Percentiles rank a stretch among this genome's conserved stretches.
Conservation (phyloP, 192 early-diverging fungal genomes). For the Entomortierella parvispora region DNA sequence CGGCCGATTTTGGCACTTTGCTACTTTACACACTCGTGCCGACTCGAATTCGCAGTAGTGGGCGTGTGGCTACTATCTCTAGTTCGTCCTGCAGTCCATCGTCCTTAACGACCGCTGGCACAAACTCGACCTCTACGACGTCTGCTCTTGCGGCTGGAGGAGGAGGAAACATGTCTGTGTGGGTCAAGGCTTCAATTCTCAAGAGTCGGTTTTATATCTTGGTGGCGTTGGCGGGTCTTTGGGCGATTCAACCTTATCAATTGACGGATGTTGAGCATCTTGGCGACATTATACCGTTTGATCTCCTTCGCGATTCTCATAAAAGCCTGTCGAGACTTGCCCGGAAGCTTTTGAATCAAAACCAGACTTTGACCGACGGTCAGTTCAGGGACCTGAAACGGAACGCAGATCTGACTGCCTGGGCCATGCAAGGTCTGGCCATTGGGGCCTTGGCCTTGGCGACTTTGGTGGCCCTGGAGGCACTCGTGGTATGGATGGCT, state of each 20-base stretch:
- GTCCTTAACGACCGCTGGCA: no score
- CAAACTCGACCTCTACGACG: no score
- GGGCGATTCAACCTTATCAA: constrained; percentile 15
- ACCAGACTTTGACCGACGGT: constrained; percentile 10
- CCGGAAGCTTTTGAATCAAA: constrained; percentile 18
- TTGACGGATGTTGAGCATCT: neutral
- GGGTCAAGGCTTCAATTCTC: neutral
- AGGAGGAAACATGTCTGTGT: no score
- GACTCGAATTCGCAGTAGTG: neutral
- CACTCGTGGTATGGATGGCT: constrained; percentile 3
- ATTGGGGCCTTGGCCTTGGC: neutral
- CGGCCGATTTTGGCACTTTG: constrained; percentile 1
- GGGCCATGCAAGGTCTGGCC: constrained; percentile 9
- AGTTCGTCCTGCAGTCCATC: no score
- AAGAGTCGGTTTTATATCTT: constrained; percentile 5
- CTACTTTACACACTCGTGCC: constrained; percentile 12
- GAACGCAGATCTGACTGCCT: constrained; percentile 12
- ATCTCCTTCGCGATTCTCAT: neutral
- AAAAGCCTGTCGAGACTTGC: neutral
- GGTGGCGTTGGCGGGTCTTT: constrained; percentile 2
- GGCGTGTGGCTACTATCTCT: no score
- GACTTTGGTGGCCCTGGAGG: constrained; percentile 9
- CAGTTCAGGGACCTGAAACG: constrained; percentile 1
- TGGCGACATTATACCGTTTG: neutral
- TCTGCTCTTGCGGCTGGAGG: no score